phyloP scores from a whole-genome alignment of 1,284 basidiomycete genomes.

The Agaricales sp. region DNA sequence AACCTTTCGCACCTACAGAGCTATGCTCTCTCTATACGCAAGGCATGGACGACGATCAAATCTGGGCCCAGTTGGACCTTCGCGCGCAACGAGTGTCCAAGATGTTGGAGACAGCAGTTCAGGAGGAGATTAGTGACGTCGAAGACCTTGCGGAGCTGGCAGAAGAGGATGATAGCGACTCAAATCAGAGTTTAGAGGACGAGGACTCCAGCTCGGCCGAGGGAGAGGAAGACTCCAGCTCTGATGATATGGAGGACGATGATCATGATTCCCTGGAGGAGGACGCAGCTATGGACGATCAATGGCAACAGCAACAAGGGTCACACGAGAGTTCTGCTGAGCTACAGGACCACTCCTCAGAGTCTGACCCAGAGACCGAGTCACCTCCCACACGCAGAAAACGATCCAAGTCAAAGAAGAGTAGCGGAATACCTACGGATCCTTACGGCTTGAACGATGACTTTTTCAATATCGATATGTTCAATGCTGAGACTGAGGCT shows the following conservation, averaged over 20 bases:
- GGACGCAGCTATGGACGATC: constrained; percentile 22
- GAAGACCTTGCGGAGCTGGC: constrained; percentile 20
- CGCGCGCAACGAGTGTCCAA: constrained; percentile 57
- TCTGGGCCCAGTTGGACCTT: constrained; percentile 91
- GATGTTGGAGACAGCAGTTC: constrained; percentile 48
- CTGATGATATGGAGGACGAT: constrained; percentile 23
- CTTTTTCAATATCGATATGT: constrained; percentile 86
- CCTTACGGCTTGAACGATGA: constrained; percentile 77
- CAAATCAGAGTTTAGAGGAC: constrained; percentile 16
- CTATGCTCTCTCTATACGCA: constrained; percentile 67
- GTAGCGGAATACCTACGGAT: constrained; percentile 15
- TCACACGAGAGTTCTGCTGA: constrained; percentile 31
- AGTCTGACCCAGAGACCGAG: constrained; percentile 34
- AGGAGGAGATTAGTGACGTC: constrained; percentile 28
- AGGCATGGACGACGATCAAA: constrained; percentile 81
- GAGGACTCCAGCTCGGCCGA: constrained; percentile 16
- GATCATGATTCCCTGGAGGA: constrained; percentile 25
- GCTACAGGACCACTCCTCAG: constrained; percentile 37
- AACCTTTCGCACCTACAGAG: constrained; percentile 58
- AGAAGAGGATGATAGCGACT: constrained; percentile 19
- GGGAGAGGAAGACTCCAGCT: constrained; percentile 19
- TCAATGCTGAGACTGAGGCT: constrained; percentile 82
- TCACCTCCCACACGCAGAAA: constrained; percentile 21
- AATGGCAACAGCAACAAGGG: constrained; percentile 24
- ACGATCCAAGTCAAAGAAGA: constrained; percentile 16